Conservation (phyloP, 2,329 filamentous ascomycete species). For the Fusarium nelsonii region DNA sequence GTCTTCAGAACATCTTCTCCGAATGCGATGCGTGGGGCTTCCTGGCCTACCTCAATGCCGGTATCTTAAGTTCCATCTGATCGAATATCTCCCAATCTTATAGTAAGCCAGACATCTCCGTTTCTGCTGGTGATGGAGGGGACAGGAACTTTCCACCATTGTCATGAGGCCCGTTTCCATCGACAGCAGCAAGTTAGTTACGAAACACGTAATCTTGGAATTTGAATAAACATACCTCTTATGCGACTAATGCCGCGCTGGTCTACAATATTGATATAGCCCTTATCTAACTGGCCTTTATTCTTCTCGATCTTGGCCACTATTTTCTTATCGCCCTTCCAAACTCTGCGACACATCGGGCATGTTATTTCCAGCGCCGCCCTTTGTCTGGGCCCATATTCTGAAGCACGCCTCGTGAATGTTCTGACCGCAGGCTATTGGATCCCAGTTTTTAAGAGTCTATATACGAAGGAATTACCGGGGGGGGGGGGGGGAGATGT, state of each 20-base stretch:
- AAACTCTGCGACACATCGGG: constrained; percentile 70
- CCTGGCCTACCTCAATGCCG: too few relatives aligned
- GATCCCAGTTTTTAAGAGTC: too few relatives aligned
- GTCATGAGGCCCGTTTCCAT: too few relatives aligned
- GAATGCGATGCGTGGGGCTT: too few relatives aligned
- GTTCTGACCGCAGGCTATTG: constrained; percentile 64
- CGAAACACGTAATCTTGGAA: neutral
- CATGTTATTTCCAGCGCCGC: constrained; percentile 60
- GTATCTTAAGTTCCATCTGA: too few relatives aligned
- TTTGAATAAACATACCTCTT: constrained; percentile 58
- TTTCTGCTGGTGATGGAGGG: too few relatives aligned
- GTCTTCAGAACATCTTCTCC: too few relatives aligned
- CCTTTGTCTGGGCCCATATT: constrained; percentile 65
- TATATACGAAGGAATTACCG: too few relatives aligned
- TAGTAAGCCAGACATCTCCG: too few relatives aligned
- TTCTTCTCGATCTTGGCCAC: constrained; percentile 60
- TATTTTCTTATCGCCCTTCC: constrained; percentile 61
- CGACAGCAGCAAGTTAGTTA: constrained; percentile 19
- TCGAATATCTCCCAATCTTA: too few relatives aligned
- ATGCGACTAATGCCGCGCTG: constrained; percentile 68
- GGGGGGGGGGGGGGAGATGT: too few relatives aligned
- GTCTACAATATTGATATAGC: constrained; percentile 71
- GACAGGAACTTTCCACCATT: too few relatives aligned
- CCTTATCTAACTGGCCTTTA: constrained; percentile 59
- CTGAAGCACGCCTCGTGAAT: constrained; percentile 66